Conservation (phyloP, 768 basidiomycete genomes). For the Daedaleopsis sinensis region DNA sequence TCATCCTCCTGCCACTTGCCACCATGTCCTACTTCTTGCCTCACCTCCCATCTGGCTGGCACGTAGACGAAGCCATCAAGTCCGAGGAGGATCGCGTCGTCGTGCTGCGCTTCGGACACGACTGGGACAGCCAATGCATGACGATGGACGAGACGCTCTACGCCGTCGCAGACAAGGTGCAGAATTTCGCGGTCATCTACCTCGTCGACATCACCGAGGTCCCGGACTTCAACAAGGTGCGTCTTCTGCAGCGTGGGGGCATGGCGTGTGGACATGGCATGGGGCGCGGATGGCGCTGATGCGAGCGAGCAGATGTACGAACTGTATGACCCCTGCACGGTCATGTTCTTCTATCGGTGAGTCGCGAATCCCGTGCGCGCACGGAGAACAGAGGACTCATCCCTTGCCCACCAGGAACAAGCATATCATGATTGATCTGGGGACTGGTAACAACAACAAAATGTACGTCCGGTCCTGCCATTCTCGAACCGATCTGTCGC, state of each 20-base stretch:
- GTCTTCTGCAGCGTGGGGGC: constrained; percentile 22
- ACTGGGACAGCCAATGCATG: constrained; percentile 95
- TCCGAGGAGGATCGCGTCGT: constrained; percentile 97
- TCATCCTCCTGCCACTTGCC: background rate
- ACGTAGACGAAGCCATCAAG: constrained; percentile 98
- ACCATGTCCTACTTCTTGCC: constrained; percentile 89
- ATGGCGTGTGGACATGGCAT: background rate
- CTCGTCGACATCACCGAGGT: constrained; percentile 94
- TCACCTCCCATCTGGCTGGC: constrained; percentile 92
- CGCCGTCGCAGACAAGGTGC: constrained; percentile 90
- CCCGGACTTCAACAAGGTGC: constrained; percentile 97
- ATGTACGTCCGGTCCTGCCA: constrained; percentile 60
- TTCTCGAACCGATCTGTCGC: constrained; percentile 3
- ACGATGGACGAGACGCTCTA: constrained; percentile 98
- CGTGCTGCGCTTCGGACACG: constrained; percentile 92
- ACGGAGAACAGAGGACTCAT: background rate
- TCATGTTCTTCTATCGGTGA: constrained; percentile 98
- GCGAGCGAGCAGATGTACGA: constrained; percentile 80
- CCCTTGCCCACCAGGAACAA: constrained; percentile 70
- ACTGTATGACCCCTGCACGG: constrained; percentile 94
- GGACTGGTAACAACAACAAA: constrained; percentile 99
- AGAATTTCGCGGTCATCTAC: constrained; percentile 98
- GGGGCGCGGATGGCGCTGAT: background rate
- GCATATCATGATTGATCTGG: constrained; percentile 99
- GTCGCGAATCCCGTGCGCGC: background rate